Evolutionary conservation across 805 yeast species (phyloP), one percentile per base, ranked within the genome.

Genomic region (Starmerella bacillaris): DNA sequence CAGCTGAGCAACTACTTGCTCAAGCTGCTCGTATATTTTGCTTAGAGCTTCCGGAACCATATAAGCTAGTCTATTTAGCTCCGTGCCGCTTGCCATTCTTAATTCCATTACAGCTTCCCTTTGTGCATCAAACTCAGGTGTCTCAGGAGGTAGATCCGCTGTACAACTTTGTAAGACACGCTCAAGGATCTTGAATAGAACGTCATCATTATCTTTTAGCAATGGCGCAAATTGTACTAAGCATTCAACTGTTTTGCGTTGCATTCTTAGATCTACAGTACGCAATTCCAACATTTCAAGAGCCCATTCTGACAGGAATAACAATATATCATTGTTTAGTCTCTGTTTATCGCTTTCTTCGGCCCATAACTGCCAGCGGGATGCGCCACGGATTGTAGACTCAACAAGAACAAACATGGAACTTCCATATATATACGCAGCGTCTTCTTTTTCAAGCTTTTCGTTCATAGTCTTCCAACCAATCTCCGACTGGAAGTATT

Each of bases 311-410:
- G 78, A 76, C 33, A 93, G 78, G 33, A 82, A 61, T 12, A 64
- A 67, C 50, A 79, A 83, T 31, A 68, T 59, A 34, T 66, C 65
- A 31, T 60, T 61, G 35, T 72, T 58, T 36, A 70, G 60, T 16
- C 53, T 61, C 34, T 72, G 74, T 37, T 65, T 64, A 30, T 64
- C 65, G 18, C 65, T 65, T 4, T 62, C 65, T 5, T 72, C 70
- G 48, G 80, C 83, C 94, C 95, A 86, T 14, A 82, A 72, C 48
- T 80, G 72, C 98, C 99, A 92, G 51, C 99, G 69, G 9, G 89
- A 74, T 18, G 92, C 75, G 24, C 96, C 98, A 40, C 93, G 68
- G 22, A 89, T 70, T 45, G 92, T 76, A 24, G 93, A 76, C 55
- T 86, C 96, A 19, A 83, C 79, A 18, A 83, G 71, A 50, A 73